Evolutionary conservation across 2,329 filamentous ascomycete species (phyloP).

Genomic region (Knufia petricola): DNA sequence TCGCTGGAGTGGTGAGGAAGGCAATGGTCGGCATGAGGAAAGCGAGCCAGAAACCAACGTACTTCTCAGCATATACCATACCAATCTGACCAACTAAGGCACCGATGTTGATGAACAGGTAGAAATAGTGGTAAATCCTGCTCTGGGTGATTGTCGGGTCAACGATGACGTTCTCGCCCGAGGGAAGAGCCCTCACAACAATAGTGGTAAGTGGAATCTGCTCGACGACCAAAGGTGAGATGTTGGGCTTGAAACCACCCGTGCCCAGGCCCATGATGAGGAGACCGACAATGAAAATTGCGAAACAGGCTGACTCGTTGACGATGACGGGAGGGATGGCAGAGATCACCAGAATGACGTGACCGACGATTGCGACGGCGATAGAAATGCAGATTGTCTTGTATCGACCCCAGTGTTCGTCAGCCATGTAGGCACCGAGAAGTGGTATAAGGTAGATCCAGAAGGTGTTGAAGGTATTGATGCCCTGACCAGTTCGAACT

Average conservation of each 20-base stretch:
- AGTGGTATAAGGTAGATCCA: conserved; percentile 53
- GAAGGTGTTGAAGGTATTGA: conserved; percentile 50
- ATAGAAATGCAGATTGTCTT: conserved; percentile 60
- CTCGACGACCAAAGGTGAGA: conserved; percentile 46
- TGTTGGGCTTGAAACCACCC: conserved; percentile 70
- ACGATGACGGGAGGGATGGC: conserved; percentile 55
- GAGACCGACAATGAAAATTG: conserved; percentile 54
- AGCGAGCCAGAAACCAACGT: conserved; percentile 65
- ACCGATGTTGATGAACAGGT: conserved; percentile 61
- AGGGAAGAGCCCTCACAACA: conserved; percentile 45
- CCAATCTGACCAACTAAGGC: conserved; percentile 51
- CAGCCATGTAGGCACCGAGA: conserved; percentile 51
- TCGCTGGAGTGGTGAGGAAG: conserved; percentile 52
- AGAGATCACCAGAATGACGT: conserved; percentile 56
- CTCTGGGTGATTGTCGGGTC: conserved; percentile 60
- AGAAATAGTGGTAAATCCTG: conserved; percentile 62
- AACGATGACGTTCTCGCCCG: conserved; percentile 59
- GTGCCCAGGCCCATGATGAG: conserved; percentile 63
- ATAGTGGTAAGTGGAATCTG: conserved; percentile 55
- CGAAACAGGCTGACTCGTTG: conserved; percentile 48
- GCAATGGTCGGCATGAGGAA: conserved; percentile 58
- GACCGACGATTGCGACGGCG: conserved; percentile 54
- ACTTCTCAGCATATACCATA: conserved; percentile 68
- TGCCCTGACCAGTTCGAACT: conserved; percentile 43
- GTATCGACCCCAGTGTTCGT: conserved; percentile 50